These are phyloP conservation scores for Daldinia concentrica DNA, from an alignment of 495 filamentous ascomycete genomes.

Conservation along the genomic window DNA sequence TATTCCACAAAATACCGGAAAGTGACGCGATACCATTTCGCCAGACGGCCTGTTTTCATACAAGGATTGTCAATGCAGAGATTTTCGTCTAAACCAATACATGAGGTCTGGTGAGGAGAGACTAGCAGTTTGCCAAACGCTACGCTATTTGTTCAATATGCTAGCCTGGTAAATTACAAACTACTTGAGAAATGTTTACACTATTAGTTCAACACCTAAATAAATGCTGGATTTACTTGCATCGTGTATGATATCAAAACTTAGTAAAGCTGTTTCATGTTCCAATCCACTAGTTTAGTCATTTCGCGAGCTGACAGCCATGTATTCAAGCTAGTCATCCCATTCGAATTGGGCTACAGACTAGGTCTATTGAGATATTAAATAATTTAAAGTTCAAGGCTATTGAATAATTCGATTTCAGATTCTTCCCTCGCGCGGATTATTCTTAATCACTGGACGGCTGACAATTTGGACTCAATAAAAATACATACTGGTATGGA, in stretches of 20 bases:
- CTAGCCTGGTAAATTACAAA: not conserved
- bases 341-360: not conserved
- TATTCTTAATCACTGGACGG: too few species aligned
- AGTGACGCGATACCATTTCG: slow-evolving; percentile 6
- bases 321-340: not conserved
- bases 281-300: not conserved
- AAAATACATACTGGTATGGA: not conserved
- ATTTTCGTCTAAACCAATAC: not conserved
- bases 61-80: not conserved
- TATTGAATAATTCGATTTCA: too few species aligned
- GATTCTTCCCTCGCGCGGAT: too few species aligned
- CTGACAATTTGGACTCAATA: not conserved
- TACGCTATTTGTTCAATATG: not conserved
- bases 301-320: not conserved
- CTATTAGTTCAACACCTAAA: too few species aligned
- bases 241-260: too few species aligned
- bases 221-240: not conserved
- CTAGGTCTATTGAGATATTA: not conserved
- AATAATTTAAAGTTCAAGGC: too few species aligned
- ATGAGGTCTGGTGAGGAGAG: not conserved
- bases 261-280: too few species aligned
- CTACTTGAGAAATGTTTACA: too few species aligned
- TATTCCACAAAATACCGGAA: not conserved
- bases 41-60: not conserved
- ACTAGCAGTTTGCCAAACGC: not conserved